Base-by-base conservation (phyloP, 495 filamentous ascomycete genomes). In the Margaritispora aquatica region DNA sequence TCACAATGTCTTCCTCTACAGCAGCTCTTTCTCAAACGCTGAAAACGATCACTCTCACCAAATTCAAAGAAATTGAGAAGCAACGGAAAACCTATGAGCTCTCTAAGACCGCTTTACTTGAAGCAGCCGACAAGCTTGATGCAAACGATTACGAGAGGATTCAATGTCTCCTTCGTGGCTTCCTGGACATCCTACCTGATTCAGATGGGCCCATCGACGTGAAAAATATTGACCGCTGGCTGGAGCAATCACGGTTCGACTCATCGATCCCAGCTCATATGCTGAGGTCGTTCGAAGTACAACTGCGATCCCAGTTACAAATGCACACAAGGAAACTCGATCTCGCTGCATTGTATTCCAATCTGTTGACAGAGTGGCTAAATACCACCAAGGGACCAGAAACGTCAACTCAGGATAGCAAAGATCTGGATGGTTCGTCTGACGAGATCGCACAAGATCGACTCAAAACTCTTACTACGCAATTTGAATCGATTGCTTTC, bases 291-390 rank as follows among this genome's bases (percentile, higher is more conserved):
- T 78, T 75, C 61, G 70, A 73, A 26, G 59, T 60, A 23, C 72
- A 76, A 48, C 67, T 83, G 71, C 55, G 69, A 73, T 20, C 68
- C 66, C 49, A 64, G 62, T 63, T 75, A 3, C 69, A 75, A 38
- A 51, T 75, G 19, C 74, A 85, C 61, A 80, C 80, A 54, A 68
- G 77, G 46, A 81, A 77, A 58, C 75, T 84, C 38, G 73, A 84
- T 51, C 82, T 86, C 64, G 83, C 82, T 2, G 72, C 77, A 26
- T 75, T 88, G 34, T 88, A 86, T 66, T 84, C 80, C 41, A 73
- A 74, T 19, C 66, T 89, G 54, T 73, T 88, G 23, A 87, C 75
- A 2, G 83, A 89, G 65, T 88, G 85, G 84, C 69, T 88, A 65
- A 66, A 70, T 0, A 57, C 60, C 4, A 49, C 54, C 5, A 55